Base-by-base conservation (phyloP, 1,284 basidiomycete species). In the Pyrrhoderma noxium region DNA sequence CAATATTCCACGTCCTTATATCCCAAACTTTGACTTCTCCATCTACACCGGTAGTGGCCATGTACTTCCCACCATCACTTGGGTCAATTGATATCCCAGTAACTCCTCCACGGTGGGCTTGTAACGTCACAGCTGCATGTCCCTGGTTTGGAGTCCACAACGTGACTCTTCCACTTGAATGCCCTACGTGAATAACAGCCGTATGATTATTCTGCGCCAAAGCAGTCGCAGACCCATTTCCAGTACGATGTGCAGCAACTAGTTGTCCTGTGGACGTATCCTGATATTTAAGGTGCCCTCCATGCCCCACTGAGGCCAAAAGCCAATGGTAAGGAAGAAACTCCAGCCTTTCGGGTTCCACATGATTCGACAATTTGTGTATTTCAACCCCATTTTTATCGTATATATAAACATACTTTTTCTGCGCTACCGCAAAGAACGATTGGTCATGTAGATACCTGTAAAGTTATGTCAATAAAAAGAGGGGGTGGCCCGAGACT, bases 291-390 rank as follows among this genome's bases (percentile, higher is more conserved):
- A 99, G 75, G 65, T 86, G 92, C 0, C 95, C 95, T 11, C 81
- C 75, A 60, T 92, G 87, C 8, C 93, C 93, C 87, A 95, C 76
- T 46, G 82, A 88, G 1, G 83, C 89, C 4, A 99, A 79, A 14
- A 99, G 73, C 83, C 93, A 99, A 65, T 99, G 96, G 62, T 94
- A 98, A 0, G 93, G 93, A 8, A 99, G 72, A 65, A 93, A 99
- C 63, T 97, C 91, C 54, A 99, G 79, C 54, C 87, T 75, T 8
- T 89, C 90, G 1, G 93, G 90, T 64, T 98, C 95, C 53, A 96
- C 79, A 63, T 97, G 94, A 2, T 79, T 72, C 65, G 84, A 85
- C 14, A 92, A 72, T 57, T 81, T 76, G 63, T 99, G 95, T 7
- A 99, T 70, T 67, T 99, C 96, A 21, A 96, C 86, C 14, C 96